phyloP scores from a whole-genome alignment of 2,329 filamentous ascomycete genomes.

The Rhinocladiella mackenziei region DNA sequence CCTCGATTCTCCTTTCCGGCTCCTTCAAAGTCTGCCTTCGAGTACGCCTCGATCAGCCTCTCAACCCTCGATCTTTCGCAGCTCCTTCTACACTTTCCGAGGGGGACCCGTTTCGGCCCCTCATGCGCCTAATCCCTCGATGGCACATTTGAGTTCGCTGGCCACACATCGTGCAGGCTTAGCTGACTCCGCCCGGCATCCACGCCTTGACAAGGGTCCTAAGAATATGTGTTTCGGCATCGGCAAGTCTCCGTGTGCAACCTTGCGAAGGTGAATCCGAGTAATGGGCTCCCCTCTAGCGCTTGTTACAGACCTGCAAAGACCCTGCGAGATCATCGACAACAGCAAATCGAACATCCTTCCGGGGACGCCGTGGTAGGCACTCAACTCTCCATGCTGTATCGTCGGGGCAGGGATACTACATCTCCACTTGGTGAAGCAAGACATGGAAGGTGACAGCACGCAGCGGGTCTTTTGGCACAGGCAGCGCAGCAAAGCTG shows the following conservation, averaged over 20 bases:
- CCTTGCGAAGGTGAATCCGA: slow-evolving; percentile 5
- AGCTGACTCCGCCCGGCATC: slow-evolving; percentile 5
- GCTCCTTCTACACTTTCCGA: too few relatives aligned
- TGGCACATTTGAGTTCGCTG: slow-evolving; percentile 5
- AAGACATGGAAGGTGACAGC: too few relatives aligned
- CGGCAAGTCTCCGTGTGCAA: slow-evolving; percentile 2
- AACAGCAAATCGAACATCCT: background rate
- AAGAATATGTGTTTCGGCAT: slow-evolving; percentile 2
- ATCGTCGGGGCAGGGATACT: background rate
- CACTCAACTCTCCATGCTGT: background rate
- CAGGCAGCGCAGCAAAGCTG: too few relatives aligned
- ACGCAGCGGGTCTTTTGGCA: too few relatives aligned
- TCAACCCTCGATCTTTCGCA: too few relatives aligned
- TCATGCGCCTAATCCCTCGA: slow-evolving; percentile 8
- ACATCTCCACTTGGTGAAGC: too few relatives aligned
- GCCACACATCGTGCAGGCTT: slow-evolving; percentile 3
- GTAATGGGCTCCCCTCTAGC: slow-evolving; percentile 4
- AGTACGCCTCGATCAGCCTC: too few relatives aligned
- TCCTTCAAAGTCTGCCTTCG: too few relatives aligned
- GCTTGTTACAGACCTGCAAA: background rate
- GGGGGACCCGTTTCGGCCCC: slow-evolving; percentile 1
- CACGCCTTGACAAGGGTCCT: slow-evolving; percentile 3
- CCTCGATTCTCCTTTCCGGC: too few relatives aligned
- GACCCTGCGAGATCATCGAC: background rate
- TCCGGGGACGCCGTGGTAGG: background rate